Conservation (phyloP, 2,329 filamentous ascomycete genomes). For the Ambrosiella xylebori region DNA sequence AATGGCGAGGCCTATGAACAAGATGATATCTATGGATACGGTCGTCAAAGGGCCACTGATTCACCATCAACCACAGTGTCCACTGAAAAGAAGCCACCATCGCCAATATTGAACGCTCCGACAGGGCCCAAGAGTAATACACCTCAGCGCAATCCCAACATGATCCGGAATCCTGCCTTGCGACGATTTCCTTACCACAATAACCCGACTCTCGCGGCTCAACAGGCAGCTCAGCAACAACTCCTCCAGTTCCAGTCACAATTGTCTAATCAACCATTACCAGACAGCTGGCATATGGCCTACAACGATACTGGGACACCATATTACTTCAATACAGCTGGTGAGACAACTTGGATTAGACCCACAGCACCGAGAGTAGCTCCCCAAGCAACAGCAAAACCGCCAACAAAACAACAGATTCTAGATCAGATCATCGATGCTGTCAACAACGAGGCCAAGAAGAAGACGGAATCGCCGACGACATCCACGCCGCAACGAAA, state of each 20-base stretch:
- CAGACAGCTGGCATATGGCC: slow-evolving; percentile 61
- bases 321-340: slow-evolving; percentile 74
- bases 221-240: background rate
- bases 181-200: slow-evolving; percentile 29
- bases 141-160: slow-evolving; percentile 29
- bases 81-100: slow-evolving; percentile 42
- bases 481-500: slow-evolving; percentile 39
- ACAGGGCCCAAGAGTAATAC: slow-evolving; percentile 44
- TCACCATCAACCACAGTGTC: slow-evolving; percentile 16
- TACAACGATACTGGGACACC: slow-evolving; percentile 51
- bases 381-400: slow-evolving; percentile 41
- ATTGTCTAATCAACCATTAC: background rate
- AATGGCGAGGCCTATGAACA: slow-evolving; percentile 14
- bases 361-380: slow-evolving; percentile 51
- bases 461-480: slow-evolving; percentile 21
- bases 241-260: background rate
- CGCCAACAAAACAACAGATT: slow-evolving; percentile 46
- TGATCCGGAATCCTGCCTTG: background rate
- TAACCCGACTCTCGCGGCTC: background rate
- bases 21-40: slow-evolving; percentile 4
- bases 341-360: slow-evolving; percentile 64
- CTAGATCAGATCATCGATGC: slow-evolving; percentile 75
- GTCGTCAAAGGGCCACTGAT: slow-evolving; percentile 3
- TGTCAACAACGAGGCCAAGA: slow-evolving; percentile 51
- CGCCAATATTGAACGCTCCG: slow-evolving; percentile 32